Evolutionary conservation across 2,329 filamentous ascomycete genomes (phyloP), one percentile per base, ranked within the genome.

Genomic region (Microcyclospora pomicola): DNA sequence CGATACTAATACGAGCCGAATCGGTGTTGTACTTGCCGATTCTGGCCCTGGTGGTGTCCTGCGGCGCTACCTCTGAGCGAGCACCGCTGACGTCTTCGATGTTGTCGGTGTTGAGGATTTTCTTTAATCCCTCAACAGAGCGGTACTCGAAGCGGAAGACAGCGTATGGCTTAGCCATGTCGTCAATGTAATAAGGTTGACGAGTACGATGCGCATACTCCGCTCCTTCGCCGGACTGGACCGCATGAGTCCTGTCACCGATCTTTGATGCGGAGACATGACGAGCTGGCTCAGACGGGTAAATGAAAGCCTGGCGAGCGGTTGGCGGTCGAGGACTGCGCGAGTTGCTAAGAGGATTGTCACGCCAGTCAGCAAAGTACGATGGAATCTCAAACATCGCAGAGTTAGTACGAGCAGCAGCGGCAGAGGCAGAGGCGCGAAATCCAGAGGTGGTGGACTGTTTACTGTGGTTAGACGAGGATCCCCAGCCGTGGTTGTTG

Each of bases 131-230:
- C 28, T 44, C 46, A 36, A 42, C 49, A 37, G 53, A 59, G 2
- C 65, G 58, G 41, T 67, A 68, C 37, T 63, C 63, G 58, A 68
- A 69, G n/a, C 57, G 56, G 47, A 69, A 68, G 9, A 68, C 59
- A 0, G 64, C 66, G 41, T 65, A 68, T 15, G 62, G 60, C 33
- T 45, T 38, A 11, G 53, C 44, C 48, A 61, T 53, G 0, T 42
- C 37, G 44, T 68, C 65, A 5, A 67, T 31, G 41, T 68, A 68
- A 30, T 55, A 49, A 2, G 64, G 64, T 3, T 56, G 44, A 2
- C 50, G 50, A 0, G 57, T 44, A 0, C 49, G 47, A 42, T 68
- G 64, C 2, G 49, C 44, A 39, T 67, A 67, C 12, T 49, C 40
- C 1, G 50, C 54, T 1, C 59, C 62, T 37, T 50, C 50, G 10